Evolutionary conservation across 768 basidiomycete species (phyloP), one percentile per base, ranked within the genome.

Genomic region (Daedaleopsis nitida): DNA sequence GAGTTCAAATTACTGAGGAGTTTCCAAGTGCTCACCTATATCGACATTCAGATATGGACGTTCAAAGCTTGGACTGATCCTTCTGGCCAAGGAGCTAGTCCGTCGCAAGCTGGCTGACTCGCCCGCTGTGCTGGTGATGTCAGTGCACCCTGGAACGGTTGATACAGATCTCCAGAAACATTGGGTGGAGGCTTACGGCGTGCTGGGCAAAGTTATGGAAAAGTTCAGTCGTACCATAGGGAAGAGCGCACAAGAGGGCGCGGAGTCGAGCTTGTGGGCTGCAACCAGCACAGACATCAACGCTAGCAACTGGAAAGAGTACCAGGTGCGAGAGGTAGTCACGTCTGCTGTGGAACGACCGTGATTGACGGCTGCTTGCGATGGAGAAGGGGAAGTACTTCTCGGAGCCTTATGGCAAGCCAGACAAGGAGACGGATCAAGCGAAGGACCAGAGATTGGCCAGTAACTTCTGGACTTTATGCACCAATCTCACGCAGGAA

Each of bases 91-190:
- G 1, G 64, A 70, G 52, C 55, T 73, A 5, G 68, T 55, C 32
- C 67, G 66, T 45, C 67, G 68, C 24, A 64, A 70, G 38, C 53
- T 69, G 14, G 27, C 62, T 0, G 64, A 61, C 54, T 58, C 54
- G 1, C 62, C 64, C 12, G 68, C 67, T 2, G 69, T 73, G n/a
- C 61, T 73, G 2, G 66, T 63, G n/a, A 66, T 70, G 5, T 66
- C 70, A 9, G 71, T 73, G 0, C 71, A 73, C 54, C 71, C 71
- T 3, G 70, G 71, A 3, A 67, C 68, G 48, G 71, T 73, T 6
- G 68, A 71, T 49, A 73, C 70, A 1, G 71, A 73, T 7, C 60
- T 67, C n/a, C 71, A 72, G 60, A 61, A 60, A 11, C 62, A 62
- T 9, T 70, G 70, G 70, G 54, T 60, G 3, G 61, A 71, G 59